phyloP scores from a whole-genome alignment of 495 filamentous ascomycete genomes.

The Lindgomyces ingoldianus region DNA sequence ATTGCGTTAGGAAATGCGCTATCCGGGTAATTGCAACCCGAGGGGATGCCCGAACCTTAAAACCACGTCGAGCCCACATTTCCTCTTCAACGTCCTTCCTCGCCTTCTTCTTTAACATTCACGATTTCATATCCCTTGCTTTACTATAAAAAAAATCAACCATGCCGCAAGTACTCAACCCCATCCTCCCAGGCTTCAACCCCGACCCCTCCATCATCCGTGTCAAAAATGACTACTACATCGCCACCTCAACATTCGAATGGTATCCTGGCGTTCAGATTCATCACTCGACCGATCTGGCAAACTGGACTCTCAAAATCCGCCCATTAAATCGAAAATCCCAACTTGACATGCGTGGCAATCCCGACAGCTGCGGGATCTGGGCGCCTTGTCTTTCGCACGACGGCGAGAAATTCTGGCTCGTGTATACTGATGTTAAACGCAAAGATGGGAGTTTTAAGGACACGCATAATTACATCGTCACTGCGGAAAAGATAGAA shows the following conservation, averaged over 20 bases:
- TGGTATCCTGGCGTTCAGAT: constrained; percentile 61
- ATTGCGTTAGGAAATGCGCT: no score
- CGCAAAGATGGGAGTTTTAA: constrained; percentile 59
- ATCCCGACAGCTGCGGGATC: constrained; percentile 57
- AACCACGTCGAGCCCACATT: no score
- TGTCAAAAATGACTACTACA: constrained; percentile 60
- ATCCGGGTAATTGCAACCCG: no score
- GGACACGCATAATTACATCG: constrained; percentile 54
- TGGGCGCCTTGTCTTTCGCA: constrained; percentile 65
- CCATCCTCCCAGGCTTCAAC: constrained; percentile 65
- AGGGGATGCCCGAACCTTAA: no score
- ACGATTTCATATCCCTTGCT: no score
- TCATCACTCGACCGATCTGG: constrained; percentile 47
- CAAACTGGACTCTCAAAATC: constrained; percentile 56
- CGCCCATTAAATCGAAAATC: constrained; percentile 39
- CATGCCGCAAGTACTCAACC: constrained; percentile 49
- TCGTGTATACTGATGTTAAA: constrained; percentile 55
- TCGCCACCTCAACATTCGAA: constrained; percentile 65
- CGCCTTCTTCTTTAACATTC: no score
- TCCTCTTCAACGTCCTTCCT: no score
- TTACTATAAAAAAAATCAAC: no score
- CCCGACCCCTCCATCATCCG: constrained; percentile 63
- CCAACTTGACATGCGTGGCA: constrained; percentile 47
- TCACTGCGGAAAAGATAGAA: constrained; percentile 43
- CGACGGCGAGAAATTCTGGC: constrained; percentile 53